A percentile compares a stretch with the other conserved stretches of the same genome.
phyloP scores from a whole-genome alignment of 768 basidiomycete genomes.

The Xerocomus brunneocitrinus region DNA sequence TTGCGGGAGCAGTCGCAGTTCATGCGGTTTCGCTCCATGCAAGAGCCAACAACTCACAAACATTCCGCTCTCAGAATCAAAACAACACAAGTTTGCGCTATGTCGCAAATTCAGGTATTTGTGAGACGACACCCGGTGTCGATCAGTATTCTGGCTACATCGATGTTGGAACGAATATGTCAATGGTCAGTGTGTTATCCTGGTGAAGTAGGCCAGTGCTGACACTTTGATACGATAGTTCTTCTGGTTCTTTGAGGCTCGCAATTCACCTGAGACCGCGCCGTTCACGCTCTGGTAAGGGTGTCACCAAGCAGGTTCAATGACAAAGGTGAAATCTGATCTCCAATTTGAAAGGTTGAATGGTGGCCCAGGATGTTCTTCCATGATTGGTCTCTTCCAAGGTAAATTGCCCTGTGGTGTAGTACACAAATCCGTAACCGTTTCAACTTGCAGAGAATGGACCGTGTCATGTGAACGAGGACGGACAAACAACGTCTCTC shows the following conservation, averaged over 20 bases:
- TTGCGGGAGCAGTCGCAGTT: not conserved
- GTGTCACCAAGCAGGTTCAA: not conserved
- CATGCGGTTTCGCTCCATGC: not conserved
- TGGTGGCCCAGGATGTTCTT: conserved; percentile 59
- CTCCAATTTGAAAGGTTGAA: conserved; percentile 39
- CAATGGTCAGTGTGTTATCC: conserved; percentile 39
- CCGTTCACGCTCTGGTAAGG: conserved; percentile 62
- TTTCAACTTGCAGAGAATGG: conserved; percentile 46
- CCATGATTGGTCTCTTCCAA: conserved; percentile 65
- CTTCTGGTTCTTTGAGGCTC: conserved; percentile 74
- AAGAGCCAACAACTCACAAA: not conserved
- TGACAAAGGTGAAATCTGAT: not conserved
- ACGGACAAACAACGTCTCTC: conserved; percentile 45
- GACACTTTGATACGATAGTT: conserved; percentile 37
- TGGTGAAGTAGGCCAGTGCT: not conserved
- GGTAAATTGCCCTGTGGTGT: conserved; percentile 28
- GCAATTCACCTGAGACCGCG: conserved; percentile 53
- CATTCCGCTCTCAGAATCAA: conserved; percentile 18
- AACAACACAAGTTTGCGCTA: conserved; percentile 38
- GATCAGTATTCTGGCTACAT: conserved; percentile 59
- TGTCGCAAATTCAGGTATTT: conserved; percentile 55
- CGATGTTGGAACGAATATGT: conserved; percentile 53
- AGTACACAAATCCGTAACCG: not conserved
- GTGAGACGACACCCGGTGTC: conserved; percentile 62
- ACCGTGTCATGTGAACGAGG: conserved; percentile 56